phyloP scores from a whole-genome alignment of 2,329 filamentous ascomycete genomes.

The Paraphoma sp. region DNA sequence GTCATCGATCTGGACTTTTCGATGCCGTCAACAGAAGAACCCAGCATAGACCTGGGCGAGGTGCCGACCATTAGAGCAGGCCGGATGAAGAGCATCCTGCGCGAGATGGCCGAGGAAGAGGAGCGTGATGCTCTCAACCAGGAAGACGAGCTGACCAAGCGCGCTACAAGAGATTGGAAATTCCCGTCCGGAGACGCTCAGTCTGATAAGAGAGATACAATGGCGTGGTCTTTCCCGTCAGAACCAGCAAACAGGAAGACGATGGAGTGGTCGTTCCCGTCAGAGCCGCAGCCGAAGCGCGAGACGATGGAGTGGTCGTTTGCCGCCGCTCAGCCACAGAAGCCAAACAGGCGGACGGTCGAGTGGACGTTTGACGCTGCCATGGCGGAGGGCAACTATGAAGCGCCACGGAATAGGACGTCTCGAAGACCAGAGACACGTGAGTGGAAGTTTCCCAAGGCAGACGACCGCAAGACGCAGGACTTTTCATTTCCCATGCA shows the following conservation, averaged over 20 bases:
- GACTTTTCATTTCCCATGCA: slow-evolving; percentile 46
- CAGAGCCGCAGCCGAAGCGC: slow-evolving; percentile 41
- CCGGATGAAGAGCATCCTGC: slow-evolving; percentile 56
- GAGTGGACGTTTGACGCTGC: slow-evolving; percentile 58
- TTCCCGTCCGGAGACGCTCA: slow-evolving; percentile 47
- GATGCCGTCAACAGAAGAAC: slow-evolving; percentile 42
- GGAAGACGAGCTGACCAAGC: slow-evolving; percentile 39
- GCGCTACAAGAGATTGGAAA: slow-evolving; percentile 61
- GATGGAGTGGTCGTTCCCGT: slow-evolving; percentile 62
- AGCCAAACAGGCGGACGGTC: slow-evolving; percentile 52
- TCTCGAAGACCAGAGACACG: slow-evolving; percentile 42
- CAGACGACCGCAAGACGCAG: slow-evolving; percentile 36
- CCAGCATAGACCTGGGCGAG: slow-evolving; percentile 54
- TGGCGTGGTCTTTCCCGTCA: slow-evolving; percentile 35
- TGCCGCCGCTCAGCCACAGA: slow-evolving; percentile 33
- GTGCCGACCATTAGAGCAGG: slow-evolving; percentile 65
- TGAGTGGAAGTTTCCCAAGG: slow-evolving; percentile 36
- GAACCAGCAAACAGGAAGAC: slow-evolving; percentile 49
- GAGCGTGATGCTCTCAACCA: slow-evolving; percentile 36
- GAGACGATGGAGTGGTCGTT: slow-evolving; percentile 63
- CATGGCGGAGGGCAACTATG: slow-evolving; percentile 48
- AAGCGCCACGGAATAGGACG: slow-evolving; percentile 37
- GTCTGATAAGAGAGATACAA: slow-evolving; percentile 16
- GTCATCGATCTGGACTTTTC: slow-evolving; percentile 66
- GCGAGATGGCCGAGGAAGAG: slow-evolving; percentile 51